Evolutionary conservation across 2,329 filamentous ascomycete genomes (phyloP).

Genomic region (Pseudocercospora fijiensis): DNA sequence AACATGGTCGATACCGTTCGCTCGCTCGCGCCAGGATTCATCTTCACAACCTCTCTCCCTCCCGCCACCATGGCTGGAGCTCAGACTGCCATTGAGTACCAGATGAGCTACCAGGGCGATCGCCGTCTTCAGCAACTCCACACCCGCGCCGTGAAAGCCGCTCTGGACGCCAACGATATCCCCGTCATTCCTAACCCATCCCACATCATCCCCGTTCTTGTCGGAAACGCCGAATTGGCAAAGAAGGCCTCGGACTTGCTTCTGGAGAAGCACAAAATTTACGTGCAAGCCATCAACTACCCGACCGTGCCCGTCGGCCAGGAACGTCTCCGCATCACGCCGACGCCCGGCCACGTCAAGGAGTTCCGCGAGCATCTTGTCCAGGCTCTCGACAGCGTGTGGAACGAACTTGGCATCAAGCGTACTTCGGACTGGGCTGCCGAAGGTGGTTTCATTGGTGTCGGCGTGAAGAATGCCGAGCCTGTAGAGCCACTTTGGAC

Average conservation of each 20-base stretch:
- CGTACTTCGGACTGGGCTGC: constrained; percentile 89
- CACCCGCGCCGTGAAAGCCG: constrained; percentile 89
- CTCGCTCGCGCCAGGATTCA: constrained; percentile 93
- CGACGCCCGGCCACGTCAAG: constrained; percentile 86
- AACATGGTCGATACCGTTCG: constrained; percentile 90
- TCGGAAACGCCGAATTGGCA: constrained; percentile 89
- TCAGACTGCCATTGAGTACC: constrained; percentile 87
- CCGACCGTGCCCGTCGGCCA: constrained; percentile 97
- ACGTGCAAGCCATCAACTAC: constrained; percentile 99
- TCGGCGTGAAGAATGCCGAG: constrained; percentile 68
- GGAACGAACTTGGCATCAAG: constrained; percentile 84
- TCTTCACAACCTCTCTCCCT: constrained; percentile 95
- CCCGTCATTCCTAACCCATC: constrained; percentile 97
- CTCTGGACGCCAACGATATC: constrained; percentile 75
- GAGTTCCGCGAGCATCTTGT: constrained; percentile 84
- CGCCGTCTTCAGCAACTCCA: constrained; percentile 92
- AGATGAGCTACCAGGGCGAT: constrained; percentile 80
- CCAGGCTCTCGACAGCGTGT: constrained; percentile 79
- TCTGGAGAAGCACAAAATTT: constrained; percentile 85
- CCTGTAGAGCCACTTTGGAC: constrained; percentile 80
- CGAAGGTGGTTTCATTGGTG: constrained; percentile 90
- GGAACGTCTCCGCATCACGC: constrained; percentile 92
- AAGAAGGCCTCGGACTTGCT: constrained; percentile 91
- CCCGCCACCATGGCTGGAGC: constrained; percentile 97
- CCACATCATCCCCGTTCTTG: constrained; percentile 90